Percentiles rank a stretch among this genome's conserved stretches.
These are phyloP conservation scores for Papiliotrema terrestris DNA, from an alignment of 1,284 basidiomycete species.

Conservation along the genomic window DNA sequence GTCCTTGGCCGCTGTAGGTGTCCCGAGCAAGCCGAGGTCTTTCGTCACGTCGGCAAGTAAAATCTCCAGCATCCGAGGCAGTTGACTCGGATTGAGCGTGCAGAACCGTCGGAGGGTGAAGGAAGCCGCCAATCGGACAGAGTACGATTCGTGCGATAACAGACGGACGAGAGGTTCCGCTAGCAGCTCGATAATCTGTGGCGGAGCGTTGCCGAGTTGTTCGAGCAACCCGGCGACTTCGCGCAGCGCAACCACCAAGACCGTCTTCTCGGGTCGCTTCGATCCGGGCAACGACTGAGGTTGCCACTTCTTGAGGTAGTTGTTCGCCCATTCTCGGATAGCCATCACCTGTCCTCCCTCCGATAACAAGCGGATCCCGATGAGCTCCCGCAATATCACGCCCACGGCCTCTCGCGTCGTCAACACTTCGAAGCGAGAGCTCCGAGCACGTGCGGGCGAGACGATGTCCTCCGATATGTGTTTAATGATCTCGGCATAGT, in stretches of 20 bases:
- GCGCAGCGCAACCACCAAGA: constrained; percentile 71
- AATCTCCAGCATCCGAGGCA: constrained; percentile 76
- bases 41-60: constrained; percentile 76
- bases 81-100: constrained; percentile 75
- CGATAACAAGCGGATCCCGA: constrained; percentile 81
- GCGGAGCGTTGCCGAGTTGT: constrained; percentile 87
- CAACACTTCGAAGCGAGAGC: constrained; percentile 69
- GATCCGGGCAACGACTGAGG: constrained; percentile 87
- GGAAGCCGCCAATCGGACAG: constrained; percentile 77
- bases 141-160: constrained; percentile 80
- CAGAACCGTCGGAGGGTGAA: constrained; percentile 90
- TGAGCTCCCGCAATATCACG: constrained; percentile 75
- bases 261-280: constrained; percentile 63
- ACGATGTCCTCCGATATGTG: constrained; percentile 80
- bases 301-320: constrained; percentile 79
- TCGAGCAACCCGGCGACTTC: constrained; percentile 82
- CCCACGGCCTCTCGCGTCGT: constrained; percentile 69
- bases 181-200: constrained; percentile 82
- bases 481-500: constrained; percentile 73
- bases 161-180: constrained; percentile 81
- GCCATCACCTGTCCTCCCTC: constrained; percentile 91
- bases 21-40: constrained; percentile 53
- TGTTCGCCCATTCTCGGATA: constrained; percentile 75
- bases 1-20: constrained; percentile 69
- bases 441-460: constrained; percentile 54